Base-by-base conservation (phyloP, 208 protist genomes). In the Dictyostelium gargantuum region DNA sequence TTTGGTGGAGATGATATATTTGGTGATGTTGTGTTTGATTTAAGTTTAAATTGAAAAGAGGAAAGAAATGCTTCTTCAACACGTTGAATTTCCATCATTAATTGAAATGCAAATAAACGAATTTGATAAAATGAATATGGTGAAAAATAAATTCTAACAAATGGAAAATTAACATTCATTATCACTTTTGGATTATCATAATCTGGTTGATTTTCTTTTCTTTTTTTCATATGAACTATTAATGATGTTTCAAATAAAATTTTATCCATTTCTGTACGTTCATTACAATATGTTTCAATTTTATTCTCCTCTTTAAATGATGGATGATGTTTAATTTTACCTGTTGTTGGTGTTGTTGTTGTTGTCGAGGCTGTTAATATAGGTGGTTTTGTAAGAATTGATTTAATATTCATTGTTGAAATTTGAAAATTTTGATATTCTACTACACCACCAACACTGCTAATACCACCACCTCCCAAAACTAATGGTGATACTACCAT, bases 1-100 rank as follows among this genome's bases (percentile, higher is more conserved):
- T 54, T 5, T 44, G 6, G 15, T 74, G 35, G 13, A 21, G 68
- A 32, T 63, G 8, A 1, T 13, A 6, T 6, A 32, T n/a, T 26
- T 0, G 19, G 26, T n/a, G 32, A 35, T 10, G 63, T 26, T 72
- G 21, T 5, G n/a, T 26, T 50, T 21, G n/a, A 52, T 58, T 19
- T 32, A 19, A 89, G n/a, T 54, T 89, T 89, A 50, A 89, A 89
- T 79, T 89, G 68, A 19, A 89, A 79, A 6, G 66, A 89, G 9
- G 50, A 42, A 15, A 42, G 5, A 6, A 89, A 29, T 42, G 70
- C 82, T 35, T 58, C 32, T 79, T 89, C 82, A 9, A 89, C 32
- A 26, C 82, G 11, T n/a, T 79, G 8, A 52, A 89, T 89, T 66
- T 89, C 82, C 3, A 52, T 29, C 35, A 79, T 63, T 26, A 89